Evolutionary conservation across 306 rosid genomes (phyloP).

Genomic region (Alnus glutinosa): DNA sequence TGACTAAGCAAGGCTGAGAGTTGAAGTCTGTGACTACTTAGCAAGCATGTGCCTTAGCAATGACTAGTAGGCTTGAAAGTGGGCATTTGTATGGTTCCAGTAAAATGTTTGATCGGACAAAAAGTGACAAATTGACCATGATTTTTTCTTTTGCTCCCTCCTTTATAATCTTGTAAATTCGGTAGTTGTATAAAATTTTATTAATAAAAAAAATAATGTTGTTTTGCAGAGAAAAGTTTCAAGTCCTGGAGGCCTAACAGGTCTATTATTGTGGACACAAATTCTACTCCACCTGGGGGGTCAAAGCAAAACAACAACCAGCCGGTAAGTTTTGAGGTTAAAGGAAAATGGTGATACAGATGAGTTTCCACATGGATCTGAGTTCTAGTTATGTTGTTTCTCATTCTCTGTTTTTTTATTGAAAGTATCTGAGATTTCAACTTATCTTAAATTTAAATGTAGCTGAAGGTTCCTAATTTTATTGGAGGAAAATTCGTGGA

Average conservation of each 20-base stretch:
- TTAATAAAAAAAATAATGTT: background rate
- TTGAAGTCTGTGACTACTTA: conserved; percentile 11
- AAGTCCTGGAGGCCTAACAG: conserved; percentile 65
- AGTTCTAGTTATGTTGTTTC: conserved; percentile 7
- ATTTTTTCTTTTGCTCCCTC: background rate
- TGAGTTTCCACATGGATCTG: conserved; percentile 5
- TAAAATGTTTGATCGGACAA: background rate
- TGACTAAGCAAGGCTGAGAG: conserved; percentile 1
- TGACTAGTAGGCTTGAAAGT: conserved; percentile 14
- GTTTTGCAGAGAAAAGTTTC: conserved; percentile 57
- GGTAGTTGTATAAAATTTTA: background rate
- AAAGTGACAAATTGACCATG: background rate
- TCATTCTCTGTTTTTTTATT: conserved; percentile 17
- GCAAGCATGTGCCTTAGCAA: conserved; percentile 1
- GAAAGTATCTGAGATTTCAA: conserved; percentile 20
- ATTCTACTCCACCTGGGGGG: conserved; percentile 27
- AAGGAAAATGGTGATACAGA: conserved; percentile 16
- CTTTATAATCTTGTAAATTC: background rate
- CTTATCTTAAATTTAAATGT: conserved; percentile 40
- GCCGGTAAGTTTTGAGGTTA: conserved; percentile 47
- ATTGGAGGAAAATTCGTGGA: conserved; percentile 63
- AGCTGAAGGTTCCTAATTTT: conserved; percentile 71
- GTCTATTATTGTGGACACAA: conserved; percentile 35
- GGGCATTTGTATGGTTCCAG: background rate
- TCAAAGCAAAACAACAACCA: conserved; percentile 45